Percentiles rank a stretch among this genome's conserved stretches.
phyloP scores from a whole-genome alignment of 208 protist species.

The Endotrypanum monterogeii region DNA sequence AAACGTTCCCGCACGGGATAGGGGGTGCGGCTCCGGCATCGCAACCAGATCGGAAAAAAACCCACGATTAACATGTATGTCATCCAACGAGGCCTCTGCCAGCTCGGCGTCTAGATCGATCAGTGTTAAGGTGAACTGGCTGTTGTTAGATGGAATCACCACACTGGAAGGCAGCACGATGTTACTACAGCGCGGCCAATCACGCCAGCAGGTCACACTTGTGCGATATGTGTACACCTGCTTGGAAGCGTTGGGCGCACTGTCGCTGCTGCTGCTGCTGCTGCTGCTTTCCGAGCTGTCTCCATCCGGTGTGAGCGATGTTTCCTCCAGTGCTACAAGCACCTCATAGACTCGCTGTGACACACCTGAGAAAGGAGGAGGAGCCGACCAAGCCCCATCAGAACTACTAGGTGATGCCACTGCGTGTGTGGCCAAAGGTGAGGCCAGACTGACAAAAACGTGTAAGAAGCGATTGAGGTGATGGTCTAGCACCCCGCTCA shows the following conservation, averaged over 20 bases:
- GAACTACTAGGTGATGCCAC: not conserved
- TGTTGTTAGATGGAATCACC: constrained; percentile 39
- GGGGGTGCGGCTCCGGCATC: not conserved
- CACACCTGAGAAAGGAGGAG: not conserved
- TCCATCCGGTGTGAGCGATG: constrained; percentile 14
- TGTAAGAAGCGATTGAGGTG: constrained; percentile 67
- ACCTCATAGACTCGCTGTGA: constrained; percentile 30
- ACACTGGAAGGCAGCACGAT: constrained; percentile 63
- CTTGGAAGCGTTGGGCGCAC: constrained; percentile 3
- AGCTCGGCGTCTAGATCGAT: constrained; percentile 61
- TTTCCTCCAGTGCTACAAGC: constrained; percentile 51
- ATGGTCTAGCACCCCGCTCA: constrained; percentile 38
- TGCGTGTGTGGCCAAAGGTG: constrained; percentile 31
- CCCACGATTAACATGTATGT: no score
- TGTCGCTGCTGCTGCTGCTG: constrained; percentile 8
- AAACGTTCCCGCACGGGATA: not conserved
- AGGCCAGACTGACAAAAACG: constrained; percentile 64
- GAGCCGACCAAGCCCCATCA: not conserved
- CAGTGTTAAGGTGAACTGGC: constrained; percentile 56
- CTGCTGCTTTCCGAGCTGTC: constrained; percentile 2
- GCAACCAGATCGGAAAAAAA: not conserved
- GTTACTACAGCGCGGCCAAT: constrained; percentile 46
- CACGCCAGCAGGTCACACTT: constrained; percentile 49
- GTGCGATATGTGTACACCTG: constrained; percentile 48
- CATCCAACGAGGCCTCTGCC: constrained; percentile 40